These are phyloP conservation scores for Hypericum androsaemum DNA, from an alignment of 345 rosid species.

Conservation along the genomic window DNA sequence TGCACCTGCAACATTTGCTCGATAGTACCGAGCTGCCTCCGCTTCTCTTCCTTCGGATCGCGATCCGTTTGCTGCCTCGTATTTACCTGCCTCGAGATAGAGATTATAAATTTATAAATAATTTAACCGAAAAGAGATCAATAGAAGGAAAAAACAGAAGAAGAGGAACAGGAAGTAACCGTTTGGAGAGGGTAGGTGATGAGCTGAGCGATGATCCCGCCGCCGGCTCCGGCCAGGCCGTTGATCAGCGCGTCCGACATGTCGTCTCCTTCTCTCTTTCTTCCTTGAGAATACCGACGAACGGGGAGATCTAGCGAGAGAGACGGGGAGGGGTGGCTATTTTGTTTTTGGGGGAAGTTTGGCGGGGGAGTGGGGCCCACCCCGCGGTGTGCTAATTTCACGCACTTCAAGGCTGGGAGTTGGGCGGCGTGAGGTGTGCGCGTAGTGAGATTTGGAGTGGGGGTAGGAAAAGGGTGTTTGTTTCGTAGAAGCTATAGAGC, in stretches of 20 bases:
- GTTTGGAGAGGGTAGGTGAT: constrained; percentile 93
- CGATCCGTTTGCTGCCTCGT: constrained; percentile 97
- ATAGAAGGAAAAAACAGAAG: neutral
- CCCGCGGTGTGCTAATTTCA: no score
- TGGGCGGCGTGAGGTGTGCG: no score
- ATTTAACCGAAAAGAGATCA: neutral
- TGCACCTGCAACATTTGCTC: constrained; percentile 76
- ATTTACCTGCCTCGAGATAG: constrained; percentile 43
- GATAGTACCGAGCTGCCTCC: constrained; percentile 63
- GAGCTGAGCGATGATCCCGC: constrained; percentile 95
- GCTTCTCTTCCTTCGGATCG: constrained; percentile 57
- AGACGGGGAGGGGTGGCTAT: no score
- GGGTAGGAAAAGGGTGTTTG: no score
- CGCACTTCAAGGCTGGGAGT: no score
- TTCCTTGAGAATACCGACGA: no score
- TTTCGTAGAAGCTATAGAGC: no score
- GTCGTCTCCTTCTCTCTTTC: constrained; percentile 1
- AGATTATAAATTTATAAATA: no score
- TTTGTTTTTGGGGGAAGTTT: no score
- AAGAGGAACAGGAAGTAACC: constrained; percentile 24
- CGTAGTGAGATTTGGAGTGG: no score
- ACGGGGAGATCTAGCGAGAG: no score
- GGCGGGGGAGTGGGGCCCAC: no score
- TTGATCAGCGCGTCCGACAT: constrained; percentile 98
- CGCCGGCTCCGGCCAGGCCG: constrained; percentile 94